Conservation (phyloP, 2,329 filamentous ascomycete genomes). For the Metarhizium rileyi region DNA sequence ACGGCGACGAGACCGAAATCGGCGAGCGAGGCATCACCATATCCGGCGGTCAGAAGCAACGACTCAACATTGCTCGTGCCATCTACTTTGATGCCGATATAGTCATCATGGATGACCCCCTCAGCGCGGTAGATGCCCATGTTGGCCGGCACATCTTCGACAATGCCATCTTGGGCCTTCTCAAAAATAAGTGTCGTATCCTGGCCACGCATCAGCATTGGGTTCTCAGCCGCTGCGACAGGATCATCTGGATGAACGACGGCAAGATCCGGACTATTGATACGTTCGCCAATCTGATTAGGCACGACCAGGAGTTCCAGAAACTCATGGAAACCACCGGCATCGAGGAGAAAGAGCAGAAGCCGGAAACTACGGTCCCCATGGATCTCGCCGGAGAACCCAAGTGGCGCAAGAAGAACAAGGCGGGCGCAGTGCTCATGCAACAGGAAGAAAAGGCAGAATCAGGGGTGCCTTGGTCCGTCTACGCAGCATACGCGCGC, state of each 20-base stretch:
- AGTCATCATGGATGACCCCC: constrained; percentile 59
- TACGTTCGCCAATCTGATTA: constrained; percentile 83
- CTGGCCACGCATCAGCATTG: constrained; percentile 93
- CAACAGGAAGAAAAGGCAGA: constrained; percentile 61
- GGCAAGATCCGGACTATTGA: constrained; percentile 78
- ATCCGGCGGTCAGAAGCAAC: constrained; percentile 90
- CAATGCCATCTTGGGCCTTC: constrained; percentile 79
- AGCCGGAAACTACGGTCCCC: constrained; percentile 36
- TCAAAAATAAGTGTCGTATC: constrained; percentile 82
- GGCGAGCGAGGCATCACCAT: constrained; percentile 93
- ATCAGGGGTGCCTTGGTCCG: constrained; percentile 66
- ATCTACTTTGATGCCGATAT: constrained; percentile 62
- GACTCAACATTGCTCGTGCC: constrained; percentile 82
- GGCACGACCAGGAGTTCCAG: constrained; percentile 65
- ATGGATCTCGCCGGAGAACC: constrained; percentile 18
- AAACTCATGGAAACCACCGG: constrained; percentile 80
- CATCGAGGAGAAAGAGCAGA: constrained; percentile 51
- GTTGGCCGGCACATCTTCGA: constrained; percentile 77
- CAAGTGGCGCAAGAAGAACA: constrained; percentile 43
- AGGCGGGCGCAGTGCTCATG: constrained; percentile 57
- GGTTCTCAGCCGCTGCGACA: constrained; percentile 81
- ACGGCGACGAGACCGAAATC: constrained; percentile 83
- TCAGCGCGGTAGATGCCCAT: constrained; percentile 61
- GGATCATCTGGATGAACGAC: constrained; percentile 87
- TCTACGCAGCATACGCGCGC: constrained; percentile 68